A percentile compares a stretch with the other conserved stretches of the same genome.
Conservation (phyloP, 2,329 filamentous ascomycete genomes). For the Allantophomopsis cytisporea region DNA sequence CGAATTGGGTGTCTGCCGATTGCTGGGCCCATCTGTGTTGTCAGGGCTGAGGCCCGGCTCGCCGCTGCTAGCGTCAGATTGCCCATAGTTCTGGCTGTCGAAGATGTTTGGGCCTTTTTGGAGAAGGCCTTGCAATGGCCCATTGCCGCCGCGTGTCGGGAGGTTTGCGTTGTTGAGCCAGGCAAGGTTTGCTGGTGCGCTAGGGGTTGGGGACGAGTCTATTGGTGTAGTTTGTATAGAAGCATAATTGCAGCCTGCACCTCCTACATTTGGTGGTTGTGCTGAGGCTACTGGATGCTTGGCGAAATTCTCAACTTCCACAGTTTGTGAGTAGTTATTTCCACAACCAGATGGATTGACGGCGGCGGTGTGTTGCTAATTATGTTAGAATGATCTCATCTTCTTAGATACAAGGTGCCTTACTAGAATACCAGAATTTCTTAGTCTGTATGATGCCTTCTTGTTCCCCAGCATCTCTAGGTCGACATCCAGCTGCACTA, state of each 20-base stretch:
- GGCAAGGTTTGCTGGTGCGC: neutral
- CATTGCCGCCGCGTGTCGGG: neutral
- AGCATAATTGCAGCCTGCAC: neutral
- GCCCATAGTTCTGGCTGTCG: constrained; percentile 19
- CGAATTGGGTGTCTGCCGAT: constrained; percentile 45
- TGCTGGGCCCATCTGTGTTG: constrained; percentile 22
- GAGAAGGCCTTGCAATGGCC: constrained; percentile 9
- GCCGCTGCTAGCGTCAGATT: constrained; percentile 26
- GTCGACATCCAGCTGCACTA: constrained; percentile 87
- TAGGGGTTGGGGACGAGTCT: neutral
- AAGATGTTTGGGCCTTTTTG: constrained; percentile 3
- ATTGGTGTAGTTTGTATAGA: neutral
- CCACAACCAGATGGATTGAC: neutral
- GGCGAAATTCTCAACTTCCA: neutral
- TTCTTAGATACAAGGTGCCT: neutral
- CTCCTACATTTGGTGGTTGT: neutral
- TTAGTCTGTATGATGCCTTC: too few species aligned
- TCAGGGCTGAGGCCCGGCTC: constrained; percentile 12
- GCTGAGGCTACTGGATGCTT: neutral
- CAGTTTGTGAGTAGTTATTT: neutral
- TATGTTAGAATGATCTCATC: neutral
- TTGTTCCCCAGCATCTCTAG: constrained; percentile 52
- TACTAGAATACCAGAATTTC: neutral
- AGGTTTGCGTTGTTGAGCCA: neutral
- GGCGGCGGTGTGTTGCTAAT: too few species aligned